These are phyloP conservation scores for Dioszegia crocea DNA, from an alignment of 768 basidiomycete species.

Conservation along the genomic window DNA sequence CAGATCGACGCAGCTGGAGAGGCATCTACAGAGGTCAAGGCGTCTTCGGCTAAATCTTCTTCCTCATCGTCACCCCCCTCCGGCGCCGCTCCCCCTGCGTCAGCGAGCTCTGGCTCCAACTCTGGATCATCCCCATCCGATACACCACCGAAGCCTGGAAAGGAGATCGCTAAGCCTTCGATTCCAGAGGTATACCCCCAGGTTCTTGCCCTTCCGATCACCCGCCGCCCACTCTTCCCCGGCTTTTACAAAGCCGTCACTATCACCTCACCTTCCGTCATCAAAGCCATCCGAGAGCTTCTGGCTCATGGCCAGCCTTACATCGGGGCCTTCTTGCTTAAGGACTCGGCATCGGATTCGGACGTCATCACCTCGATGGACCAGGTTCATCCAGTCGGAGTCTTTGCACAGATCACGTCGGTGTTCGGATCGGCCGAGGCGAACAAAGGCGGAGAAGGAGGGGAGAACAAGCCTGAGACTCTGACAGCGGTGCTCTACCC, in stretches of 20 bases:
- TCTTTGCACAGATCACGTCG: constrained; percentile 94
- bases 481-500: constrained; percentile 94
- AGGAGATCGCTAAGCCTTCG: constrained; percentile 62
- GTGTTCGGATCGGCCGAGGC: constrained; percentile 52
- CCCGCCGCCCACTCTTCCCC: constrained; percentile 89
- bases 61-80: constrained; percentile 17
- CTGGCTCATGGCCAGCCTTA: constrained; percentile 96
- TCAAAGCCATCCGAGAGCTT: constrained; percentile 91
- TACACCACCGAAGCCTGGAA: constrained; percentile 16
- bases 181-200: constrained; percentile 90
- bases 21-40: constrained; percentile 5
- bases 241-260: constrained; percentile 99
- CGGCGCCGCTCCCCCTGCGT: constrained; percentile 15
- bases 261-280: constrained; percentile 81
- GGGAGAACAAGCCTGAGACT: constrained; percentile 68
- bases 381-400: constrained; percentile 86
- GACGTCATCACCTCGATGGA: constrained; percentile 85
- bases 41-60: constrained; percentile 8
- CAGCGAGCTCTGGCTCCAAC: constrained; percentile 14
- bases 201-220: constrained; percentile 90
- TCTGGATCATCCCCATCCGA: constrained; percentile 14
- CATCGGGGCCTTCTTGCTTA: constrained; percentile 91
- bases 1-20: constrained; percentile 2
- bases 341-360: constrained; percentile 86
- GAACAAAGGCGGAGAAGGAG: constrained; percentile 12